Conservation (phyloP, 768 basidiomycete genomes). For the Tulasnella sp. region DNA sequence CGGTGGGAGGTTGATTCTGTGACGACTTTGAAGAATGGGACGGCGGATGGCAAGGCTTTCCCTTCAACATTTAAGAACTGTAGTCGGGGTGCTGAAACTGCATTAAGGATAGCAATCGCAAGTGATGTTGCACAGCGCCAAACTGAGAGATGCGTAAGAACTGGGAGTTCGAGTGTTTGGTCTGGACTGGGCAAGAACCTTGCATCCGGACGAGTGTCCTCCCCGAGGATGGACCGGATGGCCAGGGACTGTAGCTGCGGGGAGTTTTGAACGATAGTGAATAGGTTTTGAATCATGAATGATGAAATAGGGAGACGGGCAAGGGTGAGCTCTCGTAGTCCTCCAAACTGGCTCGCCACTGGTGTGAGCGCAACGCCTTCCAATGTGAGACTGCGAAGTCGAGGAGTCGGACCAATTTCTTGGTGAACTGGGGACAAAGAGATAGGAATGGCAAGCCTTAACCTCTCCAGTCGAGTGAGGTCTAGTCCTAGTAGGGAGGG, state of each 20-base stretch:
- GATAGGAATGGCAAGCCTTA: background rate
- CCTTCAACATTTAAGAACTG: background rate
- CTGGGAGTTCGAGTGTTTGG: background rate
- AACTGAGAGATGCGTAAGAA: background rate
- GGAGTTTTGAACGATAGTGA: background rate
- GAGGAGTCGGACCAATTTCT: background rate
- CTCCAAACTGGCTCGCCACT: background rate
- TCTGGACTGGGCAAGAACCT: background rate
- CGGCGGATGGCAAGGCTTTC: background rate
- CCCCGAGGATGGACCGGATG: background rate
- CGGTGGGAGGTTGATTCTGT: background rate
- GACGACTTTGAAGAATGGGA: background rate
- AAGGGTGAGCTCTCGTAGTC: background rate
- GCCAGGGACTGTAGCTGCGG: background rate
- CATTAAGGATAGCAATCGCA: background rate
- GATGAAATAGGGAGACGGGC: background rate
- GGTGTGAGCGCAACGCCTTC: background rate
- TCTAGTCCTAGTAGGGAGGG: background rate
- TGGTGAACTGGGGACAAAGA: background rate
- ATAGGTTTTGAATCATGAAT: background rate
- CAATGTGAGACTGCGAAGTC: background rate
- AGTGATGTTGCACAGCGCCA: background rate
- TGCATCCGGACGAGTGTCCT: background rate
- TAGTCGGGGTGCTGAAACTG: background rate
- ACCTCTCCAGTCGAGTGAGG: background rate